Evolutionary conservation across 1,284 basidiomycete genomes (phyloP).

Genomic region (Coriolopsis trogii): DNA sequence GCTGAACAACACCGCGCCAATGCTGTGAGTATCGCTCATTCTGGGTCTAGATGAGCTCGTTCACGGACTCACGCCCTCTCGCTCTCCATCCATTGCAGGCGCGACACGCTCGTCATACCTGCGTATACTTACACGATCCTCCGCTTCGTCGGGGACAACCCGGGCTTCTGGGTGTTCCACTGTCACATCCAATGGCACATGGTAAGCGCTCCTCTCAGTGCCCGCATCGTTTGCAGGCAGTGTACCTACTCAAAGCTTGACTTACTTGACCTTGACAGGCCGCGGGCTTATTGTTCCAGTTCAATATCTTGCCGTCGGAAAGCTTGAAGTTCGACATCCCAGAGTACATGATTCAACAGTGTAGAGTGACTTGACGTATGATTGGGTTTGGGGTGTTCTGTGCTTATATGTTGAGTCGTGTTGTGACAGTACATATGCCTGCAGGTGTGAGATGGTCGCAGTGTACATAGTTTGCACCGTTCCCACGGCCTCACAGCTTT

Average conservation of each 20-base stretch:
- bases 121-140: constrained; percentile 38
- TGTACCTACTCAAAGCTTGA: constrained; percentile 1
- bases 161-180: constrained; percentile 41
- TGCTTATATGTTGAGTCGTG: too few relatives aligned
- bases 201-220: constrained; percentile 30
- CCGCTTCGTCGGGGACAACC: constrained; percentile 41
- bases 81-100: constrained; percentile 16
- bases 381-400: too few relatives aligned
- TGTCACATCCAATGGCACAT: constrained; percentile 43
- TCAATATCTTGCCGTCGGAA: constrained; percentile 34
- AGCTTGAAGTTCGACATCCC: constrained; percentile 34
- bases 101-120: constrained; percentile 39
- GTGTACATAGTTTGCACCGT: too few relatives aligned
- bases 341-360: constrained; percentile 37
- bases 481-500: too few relatives aligned
- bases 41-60: background rate
- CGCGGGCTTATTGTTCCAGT: constrained; percentile 40
- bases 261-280: constrained; percentile 12
- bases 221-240: background rate
- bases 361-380: too few relatives aligned
- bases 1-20: constrained; percentile 33
- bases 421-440: too few relatives aligned
- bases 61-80: background rate
- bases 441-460: too few relatives aligned
- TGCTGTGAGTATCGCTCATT: constrained; percentile 24